Conservation (phyloP, 768 basidiomycete species). For the Wakefieldia striispora region DNA sequence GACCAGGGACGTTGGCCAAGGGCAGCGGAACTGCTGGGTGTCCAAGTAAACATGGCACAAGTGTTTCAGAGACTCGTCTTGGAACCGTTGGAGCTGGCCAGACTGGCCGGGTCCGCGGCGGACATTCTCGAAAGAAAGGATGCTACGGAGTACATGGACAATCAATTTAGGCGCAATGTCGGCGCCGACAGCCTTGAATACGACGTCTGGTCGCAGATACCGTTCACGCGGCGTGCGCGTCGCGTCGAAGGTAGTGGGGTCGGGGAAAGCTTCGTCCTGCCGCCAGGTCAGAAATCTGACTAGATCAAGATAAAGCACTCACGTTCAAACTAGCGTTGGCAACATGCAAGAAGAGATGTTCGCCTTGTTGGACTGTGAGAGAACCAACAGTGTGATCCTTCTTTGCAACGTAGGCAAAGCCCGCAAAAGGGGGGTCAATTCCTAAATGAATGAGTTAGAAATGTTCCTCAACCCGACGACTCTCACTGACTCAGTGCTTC, state of each 20-base stretch:
- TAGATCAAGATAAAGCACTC: conserved; percentile 23
- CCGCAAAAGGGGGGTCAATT: conserved; percentile 69
- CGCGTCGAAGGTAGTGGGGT: conserved; percentile 44
- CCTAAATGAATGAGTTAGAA: conserved; percentile 39
- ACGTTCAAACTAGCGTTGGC: conserved; percentile 57
- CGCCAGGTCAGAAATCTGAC: neutral
- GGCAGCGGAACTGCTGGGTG: conserved; percentile 43
- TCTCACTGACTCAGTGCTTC: conserved; percentile 68
- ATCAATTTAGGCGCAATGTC: conserved; percentile 59
- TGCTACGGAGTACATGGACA: conserved; percentile 58
- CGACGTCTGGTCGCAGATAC: conserved; percentile 49
- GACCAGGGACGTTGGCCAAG: conserved; percentile 70
- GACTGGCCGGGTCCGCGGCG: conserved; percentile 68
- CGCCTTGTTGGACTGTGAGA: conserved; percentile 42
- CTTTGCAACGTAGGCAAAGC: conserved; percentile 57
- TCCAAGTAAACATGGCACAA: conserved; percentile 58
- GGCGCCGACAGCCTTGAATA: conserved; percentile 49
- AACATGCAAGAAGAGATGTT: conserved; percentile 63
- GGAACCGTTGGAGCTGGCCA: conserved; percentile 60
- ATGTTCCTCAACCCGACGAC: neutral
- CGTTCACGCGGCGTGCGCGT: conserved; percentile 42
- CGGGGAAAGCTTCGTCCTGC: conserved; percentile 52
- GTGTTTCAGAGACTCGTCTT: conserved; percentile 45
- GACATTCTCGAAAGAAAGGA: conserved; percentile 58
- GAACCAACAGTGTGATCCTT: conserved; percentile 45